Evolutionary conservation across 1,284 basidiomycete species (phyloP).

Genomic region (Tilletia walkeri): DNA sequence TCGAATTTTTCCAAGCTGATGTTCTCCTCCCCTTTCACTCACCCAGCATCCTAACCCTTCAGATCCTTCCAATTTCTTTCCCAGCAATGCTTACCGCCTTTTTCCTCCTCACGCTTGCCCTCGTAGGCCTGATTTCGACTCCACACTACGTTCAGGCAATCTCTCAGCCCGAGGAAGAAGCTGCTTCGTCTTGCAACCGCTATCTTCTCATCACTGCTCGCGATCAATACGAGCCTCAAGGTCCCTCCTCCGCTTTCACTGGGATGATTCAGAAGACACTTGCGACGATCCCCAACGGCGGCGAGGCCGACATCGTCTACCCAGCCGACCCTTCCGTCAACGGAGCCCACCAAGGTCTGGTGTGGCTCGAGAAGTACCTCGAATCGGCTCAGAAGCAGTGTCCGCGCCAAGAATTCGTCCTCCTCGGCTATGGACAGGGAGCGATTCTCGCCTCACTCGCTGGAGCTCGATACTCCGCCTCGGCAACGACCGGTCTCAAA

Average conservation of each 20-base stretch:
- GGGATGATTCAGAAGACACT: not conserved
- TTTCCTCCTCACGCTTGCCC: too few species aligned
- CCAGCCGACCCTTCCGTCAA: not conserved
- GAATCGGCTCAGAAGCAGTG: not conserved
- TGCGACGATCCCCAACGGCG: not conserved
- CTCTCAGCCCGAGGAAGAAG: too few species aligned
- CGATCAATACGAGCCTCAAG: not conserved
- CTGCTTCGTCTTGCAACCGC: not conserved
- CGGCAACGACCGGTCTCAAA: not conserved
- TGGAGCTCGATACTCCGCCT: not conserved
- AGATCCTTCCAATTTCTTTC: too few species aligned
- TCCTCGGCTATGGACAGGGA: not conserved
- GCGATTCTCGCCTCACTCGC: not conserved
- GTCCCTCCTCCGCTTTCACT: not conserved
- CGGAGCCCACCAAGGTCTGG: not conserved
- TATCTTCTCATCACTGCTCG: conserved; percentile 4
- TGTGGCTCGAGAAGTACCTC: not conserved
- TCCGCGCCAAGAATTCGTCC: not conserved
- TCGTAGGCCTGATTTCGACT: too few species aligned
- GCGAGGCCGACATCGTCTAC: not conserved
- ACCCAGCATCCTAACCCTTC: too few species aligned
- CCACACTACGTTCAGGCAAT: too few species aligned
- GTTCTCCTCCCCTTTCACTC: too few species aligned
- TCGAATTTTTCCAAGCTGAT: too few species aligned
- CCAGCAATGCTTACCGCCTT: too few species aligned